Evolutionary conservation across 768 basidiomycete genomes (phyloP), one percentile per base, ranked within the genome.

Genomic region (Auriscalpium vulgare): DNA sequence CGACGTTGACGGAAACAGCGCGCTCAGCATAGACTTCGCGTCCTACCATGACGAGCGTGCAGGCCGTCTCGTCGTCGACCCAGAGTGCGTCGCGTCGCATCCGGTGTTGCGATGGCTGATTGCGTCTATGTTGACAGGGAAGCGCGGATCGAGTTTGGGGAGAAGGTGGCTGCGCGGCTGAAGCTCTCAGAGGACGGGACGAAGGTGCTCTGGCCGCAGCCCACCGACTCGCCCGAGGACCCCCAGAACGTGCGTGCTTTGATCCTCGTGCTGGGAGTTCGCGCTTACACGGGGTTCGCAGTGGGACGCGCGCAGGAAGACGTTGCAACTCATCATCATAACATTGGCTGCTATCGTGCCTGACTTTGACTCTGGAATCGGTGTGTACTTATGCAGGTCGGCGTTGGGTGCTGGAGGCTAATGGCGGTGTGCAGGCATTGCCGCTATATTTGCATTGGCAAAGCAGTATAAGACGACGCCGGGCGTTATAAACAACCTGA

Each of bases 201-300:
- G 16, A 81, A 75, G 50, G 77, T 87, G 10, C 74, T 88, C 0
- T 87, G 84, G 82, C 85, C 85, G 17, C 85, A 87, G 62, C 84
- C 85, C 1, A 76, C 78, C 1, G 79, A 85, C 60, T 75, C 80
- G 47, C 75, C 77, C 0, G 70, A 77, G n/a, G 84, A 87, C 62
- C 85, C 84, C 16, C 83, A 85, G 68, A 85, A 84, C 61, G 80
- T 78, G 45, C 51, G 73, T 65, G 21, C 29, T 10, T 19, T 16
- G 23, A 47, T 23, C 13, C 6, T 34, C 29, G 10, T 35, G 16
- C 10, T 35, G 10, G 50, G 23, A 21, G 44, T 56, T 8, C 35
- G n/a, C 10, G 21, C 34, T 4, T 10, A 61, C n/a, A n/a, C 16
- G 63, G 65, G 49, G 65, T 67, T 10, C 40, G 0, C 69, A 81